These are phyloP conservation scores for Pelargonium cotyledonis DNA, from an alignment of 441 rosid genomes.

Conservation along the genomic window DNA sequence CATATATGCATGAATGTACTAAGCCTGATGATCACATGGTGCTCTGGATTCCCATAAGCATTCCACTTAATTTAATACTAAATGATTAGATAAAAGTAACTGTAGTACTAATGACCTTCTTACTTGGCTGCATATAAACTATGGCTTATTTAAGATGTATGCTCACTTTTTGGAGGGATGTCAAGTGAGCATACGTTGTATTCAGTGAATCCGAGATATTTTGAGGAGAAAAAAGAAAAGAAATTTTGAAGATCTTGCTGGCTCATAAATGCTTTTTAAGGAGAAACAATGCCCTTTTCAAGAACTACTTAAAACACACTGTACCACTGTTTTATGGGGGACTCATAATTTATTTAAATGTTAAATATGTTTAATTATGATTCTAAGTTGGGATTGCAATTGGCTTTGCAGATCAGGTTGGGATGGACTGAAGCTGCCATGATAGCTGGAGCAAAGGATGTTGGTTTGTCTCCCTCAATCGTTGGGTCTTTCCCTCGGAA, in stretches of 20 bases:
- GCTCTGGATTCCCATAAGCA: too few relatives aligned
- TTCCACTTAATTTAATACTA: too few relatives aligned
- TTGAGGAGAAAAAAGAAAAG: not conserved
- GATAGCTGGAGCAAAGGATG: constrained; percentile 87
- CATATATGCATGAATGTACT: too few relatives aligned
- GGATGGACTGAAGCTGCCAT: constrained; percentile 86
- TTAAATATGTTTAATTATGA: not conserved
- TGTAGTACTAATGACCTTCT: not conserved
- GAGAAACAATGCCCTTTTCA: not conserved
- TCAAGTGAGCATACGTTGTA: not conserved
- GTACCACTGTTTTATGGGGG: too few relatives aligned
- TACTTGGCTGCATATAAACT: not conserved
- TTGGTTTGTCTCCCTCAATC: constrained; percentile 72
- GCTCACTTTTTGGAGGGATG: not conserved
- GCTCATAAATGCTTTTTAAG: not conserved
- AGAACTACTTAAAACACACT: not conserved
- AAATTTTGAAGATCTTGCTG: not conserved
- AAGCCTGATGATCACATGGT: too few relatives aligned
- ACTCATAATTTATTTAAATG: not conserved
- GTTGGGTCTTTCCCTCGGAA: constrained; percentile 75
- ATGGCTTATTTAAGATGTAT: not conserved
- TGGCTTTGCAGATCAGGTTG: constrained; percentile 37
- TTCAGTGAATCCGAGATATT: not conserved
- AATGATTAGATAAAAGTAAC: too few relatives aligned
- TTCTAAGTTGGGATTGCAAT: not conserved